A percentile compares a stretch with the other conserved stretches of the same genome.
Conservation (phyloP, 768 basidiomycete genomes). For the Cyathus striatus region DNA sequence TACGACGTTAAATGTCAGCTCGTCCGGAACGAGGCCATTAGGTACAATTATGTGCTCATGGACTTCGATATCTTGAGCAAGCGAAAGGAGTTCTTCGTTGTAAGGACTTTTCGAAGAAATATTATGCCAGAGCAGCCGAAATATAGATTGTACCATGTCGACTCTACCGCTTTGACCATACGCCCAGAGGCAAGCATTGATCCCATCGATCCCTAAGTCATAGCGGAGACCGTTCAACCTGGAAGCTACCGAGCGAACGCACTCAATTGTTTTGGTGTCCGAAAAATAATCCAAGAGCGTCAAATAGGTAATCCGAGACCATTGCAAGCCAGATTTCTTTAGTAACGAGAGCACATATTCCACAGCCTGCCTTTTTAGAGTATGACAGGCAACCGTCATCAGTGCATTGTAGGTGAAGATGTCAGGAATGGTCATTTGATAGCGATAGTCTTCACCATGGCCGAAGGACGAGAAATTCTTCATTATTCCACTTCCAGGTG, state of each 20-base stretch:
- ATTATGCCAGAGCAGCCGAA: conserved; percentile 58
- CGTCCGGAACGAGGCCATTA: conserved; percentile 46
- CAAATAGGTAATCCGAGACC: conserved; percentile 61
- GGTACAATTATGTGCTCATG: conserved; percentile 44
- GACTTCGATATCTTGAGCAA: conserved; percentile 29
- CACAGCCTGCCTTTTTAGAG: conserved; percentile 35
- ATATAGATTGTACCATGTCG: conserved; percentile 57
- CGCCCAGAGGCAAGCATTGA: conserved; percentile 71
- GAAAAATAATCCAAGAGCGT: conserved; percentile 54
- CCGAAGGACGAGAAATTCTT: neutral
- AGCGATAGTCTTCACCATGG: conserved; percentile 3
- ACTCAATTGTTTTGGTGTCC: conserved; percentile 36
- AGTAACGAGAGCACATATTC: conserved; percentile 52
- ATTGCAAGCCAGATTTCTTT: conserved; percentile 43
- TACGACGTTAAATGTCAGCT: conserved; percentile 61
- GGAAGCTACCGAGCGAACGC: conserved; percentile 49
- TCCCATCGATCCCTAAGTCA: conserved; percentile 55
- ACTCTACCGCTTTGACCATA: conserved; percentile 48
- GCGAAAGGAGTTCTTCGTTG: conserved; percentile 28
- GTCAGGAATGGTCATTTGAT: conserved; percentile 42
- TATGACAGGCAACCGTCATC: conserved; percentile 56
- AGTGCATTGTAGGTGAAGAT: conserved; percentile 68
- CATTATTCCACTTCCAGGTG: conserved; percentile 27
- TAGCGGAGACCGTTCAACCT: conserved; percentile 46
- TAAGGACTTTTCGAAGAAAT: conserved; percentile 27